phyloP scores from a whole-genome alignment of 2,329 filamentous ascomycete species.

The Ophiostoma piceae region DNA sequence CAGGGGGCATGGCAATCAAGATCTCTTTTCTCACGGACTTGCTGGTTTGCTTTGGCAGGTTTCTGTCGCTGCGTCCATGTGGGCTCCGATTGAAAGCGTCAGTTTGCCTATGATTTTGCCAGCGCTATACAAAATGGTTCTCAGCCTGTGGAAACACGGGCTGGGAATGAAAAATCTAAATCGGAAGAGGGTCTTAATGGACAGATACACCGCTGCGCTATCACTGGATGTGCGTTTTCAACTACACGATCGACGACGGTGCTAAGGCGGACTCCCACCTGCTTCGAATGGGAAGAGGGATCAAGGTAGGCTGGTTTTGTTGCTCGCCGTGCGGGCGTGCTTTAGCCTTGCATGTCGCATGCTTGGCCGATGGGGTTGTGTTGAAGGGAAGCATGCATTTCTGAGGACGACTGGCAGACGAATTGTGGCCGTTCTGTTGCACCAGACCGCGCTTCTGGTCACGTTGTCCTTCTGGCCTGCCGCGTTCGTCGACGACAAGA shows the following conservation, averaged over 20 bases:
- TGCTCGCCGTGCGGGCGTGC: background rate
- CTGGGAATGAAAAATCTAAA: background rate
- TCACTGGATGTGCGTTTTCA: slow-evolving; percentile 14
- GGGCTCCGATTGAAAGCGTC: slow-evolving; percentile 54
- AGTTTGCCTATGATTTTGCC: slow-evolving; percentile 97
- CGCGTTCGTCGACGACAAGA: background rate
- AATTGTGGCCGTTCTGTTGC: background rate
- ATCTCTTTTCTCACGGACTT: slow-evolving; percentile 16
- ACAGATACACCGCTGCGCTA: background rate
- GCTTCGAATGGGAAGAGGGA: background rate
- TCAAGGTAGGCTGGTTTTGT: background rate
- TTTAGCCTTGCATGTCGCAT: slow-evolving; percentile 26
- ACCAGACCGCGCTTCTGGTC: background rate
- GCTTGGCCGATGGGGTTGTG: slow-evolving; percentile 6
- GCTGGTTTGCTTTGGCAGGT: slow-evolving; percentile 1
- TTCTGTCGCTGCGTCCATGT: slow-evolving; percentile 1
- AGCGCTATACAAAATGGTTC: slow-evolving; percentile 47
- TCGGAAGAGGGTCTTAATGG: background rate
- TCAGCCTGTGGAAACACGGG: background rate
- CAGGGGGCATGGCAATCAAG: background rate
- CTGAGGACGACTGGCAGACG: background rate
- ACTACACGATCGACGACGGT: background rate
- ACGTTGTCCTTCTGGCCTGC: slow-evolving; percentile 19
- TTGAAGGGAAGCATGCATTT: background rate
- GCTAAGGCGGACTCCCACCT: background rate